Evolutionary conservation across 495 filamentous ascomycete genomes (phyloP).

Genomic region (Letharia columbiana): DNA sequence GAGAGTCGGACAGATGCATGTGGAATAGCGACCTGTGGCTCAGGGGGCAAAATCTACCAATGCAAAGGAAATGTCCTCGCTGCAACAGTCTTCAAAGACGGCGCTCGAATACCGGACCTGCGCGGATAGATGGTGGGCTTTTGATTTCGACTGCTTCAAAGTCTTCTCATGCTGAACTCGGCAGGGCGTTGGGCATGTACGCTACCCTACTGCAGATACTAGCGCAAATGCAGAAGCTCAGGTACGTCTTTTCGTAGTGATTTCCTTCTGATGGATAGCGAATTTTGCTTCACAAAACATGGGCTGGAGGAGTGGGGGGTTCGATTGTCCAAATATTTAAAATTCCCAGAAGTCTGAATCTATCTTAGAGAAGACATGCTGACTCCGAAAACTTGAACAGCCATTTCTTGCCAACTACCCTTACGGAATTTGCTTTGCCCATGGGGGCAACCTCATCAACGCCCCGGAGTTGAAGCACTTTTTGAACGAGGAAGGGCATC

Average conservation of each 20-base stretch:
- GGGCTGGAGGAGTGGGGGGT: not conserved
- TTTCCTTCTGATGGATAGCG: slow-evolving; percentile 44
- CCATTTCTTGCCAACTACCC: slow-evolving; percentile 93
- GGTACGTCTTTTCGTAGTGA: slow-evolving; percentile 45
- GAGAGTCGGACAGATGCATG: slow-evolving; percentile 45
- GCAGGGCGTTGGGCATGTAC: slow-evolving; percentile 62
- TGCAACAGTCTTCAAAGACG: slow-evolving; percentile 69
- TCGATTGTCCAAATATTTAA: too few relatives aligned
- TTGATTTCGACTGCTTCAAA: not conserved
- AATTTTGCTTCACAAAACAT: not conserved
- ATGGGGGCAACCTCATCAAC: slow-evolving; percentile 95
- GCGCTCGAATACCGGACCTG: slow-evolving; percentile 58
- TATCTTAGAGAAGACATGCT: not conserved
- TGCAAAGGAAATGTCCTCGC: slow-evolving; percentile 92
- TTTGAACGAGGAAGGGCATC: slow-evolving; percentile 80
- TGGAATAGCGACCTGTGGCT: slow-evolving; percentile 64
- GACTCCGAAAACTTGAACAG: slow-evolving; percentile 28
- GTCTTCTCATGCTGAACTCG: slow-evolving; percentile 31
- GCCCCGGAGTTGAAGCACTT: slow-evolving; percentile 67
- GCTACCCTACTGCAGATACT: slow-evolving; percentile 85
- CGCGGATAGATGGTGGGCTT: slow-evolving; percentile 27
- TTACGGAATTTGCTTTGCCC: slow-evolving; percentile 59
- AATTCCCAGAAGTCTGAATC: not conserved
- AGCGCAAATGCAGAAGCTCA: slow-evolving; percentile 69
- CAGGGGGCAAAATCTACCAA: slow-evolving; percentile 76